phyloP scores from a whole-genome alignment of 139 green algal species.

The Trebouxia sp. region DNA sequence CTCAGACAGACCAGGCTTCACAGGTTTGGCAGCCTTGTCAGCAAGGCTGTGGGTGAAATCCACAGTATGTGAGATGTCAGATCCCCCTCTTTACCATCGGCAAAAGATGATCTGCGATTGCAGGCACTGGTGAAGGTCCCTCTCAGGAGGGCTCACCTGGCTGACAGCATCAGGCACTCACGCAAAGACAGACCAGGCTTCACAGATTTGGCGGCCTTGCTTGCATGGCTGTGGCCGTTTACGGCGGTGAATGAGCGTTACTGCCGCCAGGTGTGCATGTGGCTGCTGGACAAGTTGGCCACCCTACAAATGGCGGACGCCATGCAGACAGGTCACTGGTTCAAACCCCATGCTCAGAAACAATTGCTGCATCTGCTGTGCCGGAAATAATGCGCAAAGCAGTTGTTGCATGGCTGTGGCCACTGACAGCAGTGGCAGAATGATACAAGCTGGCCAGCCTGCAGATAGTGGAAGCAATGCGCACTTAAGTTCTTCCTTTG shows the following conservation, averaged over 20 bases:
- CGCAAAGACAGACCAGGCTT: neutral
- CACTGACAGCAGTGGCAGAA: too few species aligned
- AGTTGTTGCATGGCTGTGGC: too few species aligned
- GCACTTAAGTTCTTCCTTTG: too few species aligned
- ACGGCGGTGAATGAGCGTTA: neutral
- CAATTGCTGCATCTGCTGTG: too few species aligned
- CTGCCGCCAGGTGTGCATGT: conserved; percentile 18
- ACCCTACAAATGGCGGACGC: conserved; percentile 7
- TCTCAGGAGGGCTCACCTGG: neutral
- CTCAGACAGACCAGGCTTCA: neutral
- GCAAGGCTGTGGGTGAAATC: conserved; percentile 39
- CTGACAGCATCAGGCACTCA: neutral
- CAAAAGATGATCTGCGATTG: neutral
- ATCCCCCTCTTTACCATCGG: neutral
- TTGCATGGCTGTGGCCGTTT: conserved; percentile 34
- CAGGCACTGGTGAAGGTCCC: conserved; percentile 20
- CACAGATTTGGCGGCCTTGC: neutral
- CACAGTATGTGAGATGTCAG: too few species aligned
- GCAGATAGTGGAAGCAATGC: too few species aligned
- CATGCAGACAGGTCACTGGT: conserved; percentile 4
- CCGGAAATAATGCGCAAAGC: too few species aligned
- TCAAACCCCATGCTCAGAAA: too few species aligned
- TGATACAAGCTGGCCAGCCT: too few species aligned
- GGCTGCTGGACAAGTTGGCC: conserved; percentile 29
- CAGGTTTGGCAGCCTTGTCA: conserved; percentile 6